Conservation (phyloP, 108 stramenopile genomes). For the Nitzschia palea region DNA sequence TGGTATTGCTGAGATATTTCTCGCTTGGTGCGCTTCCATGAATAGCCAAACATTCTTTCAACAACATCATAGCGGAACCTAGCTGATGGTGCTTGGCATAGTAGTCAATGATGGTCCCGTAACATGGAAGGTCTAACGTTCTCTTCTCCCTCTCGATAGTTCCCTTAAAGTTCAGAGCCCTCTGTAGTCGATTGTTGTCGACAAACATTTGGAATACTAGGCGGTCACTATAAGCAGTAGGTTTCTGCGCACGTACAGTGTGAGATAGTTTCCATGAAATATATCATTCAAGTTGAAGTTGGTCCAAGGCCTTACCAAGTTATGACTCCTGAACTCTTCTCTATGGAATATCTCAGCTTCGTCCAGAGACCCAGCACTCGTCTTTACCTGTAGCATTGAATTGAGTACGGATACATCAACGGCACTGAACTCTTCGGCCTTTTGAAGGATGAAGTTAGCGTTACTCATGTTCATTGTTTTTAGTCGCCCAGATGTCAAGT, state of each 20-base stretch:
- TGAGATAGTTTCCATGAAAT: background rate
- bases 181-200: conserved; percentile 55
- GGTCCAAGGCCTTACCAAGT: conserved; percentile 43
- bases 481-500: conserved; percentile 54
- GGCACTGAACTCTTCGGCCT: conserved; percentile 62
- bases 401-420: conserved; percentile 74
- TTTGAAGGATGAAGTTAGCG: conserved; percentile 56
- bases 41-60: conserved; percentile 74
- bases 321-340: conserved; percentile 49
- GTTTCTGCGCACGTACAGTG: conserved; percentile 33
- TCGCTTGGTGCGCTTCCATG: conserved; percentile 77
- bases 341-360: conserved; percentile 63
- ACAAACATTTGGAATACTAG: conserved; percentile 81
- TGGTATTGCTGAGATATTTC: conserved; percentile 46
- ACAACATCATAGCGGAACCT: conserved; percentile 72
- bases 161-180: conserved; percentile 71
- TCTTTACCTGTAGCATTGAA: conserved; percentile 65
- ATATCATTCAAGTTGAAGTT: background rate
- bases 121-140: conserved; percentile 66
- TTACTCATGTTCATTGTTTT: conserved; percentile 54
- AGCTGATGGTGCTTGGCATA: conserved; percentile 61
- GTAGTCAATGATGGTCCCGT: conserved; percentile 77
- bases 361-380: conserved; percentile 59
- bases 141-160: conserved; percentile 65
- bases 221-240: conserved; percentile 78